These are phyloP conservation scores for Avena sativa DNA, from an alignment of 176 grass and related monocot species.

Conservation along the genomic window DNA sequence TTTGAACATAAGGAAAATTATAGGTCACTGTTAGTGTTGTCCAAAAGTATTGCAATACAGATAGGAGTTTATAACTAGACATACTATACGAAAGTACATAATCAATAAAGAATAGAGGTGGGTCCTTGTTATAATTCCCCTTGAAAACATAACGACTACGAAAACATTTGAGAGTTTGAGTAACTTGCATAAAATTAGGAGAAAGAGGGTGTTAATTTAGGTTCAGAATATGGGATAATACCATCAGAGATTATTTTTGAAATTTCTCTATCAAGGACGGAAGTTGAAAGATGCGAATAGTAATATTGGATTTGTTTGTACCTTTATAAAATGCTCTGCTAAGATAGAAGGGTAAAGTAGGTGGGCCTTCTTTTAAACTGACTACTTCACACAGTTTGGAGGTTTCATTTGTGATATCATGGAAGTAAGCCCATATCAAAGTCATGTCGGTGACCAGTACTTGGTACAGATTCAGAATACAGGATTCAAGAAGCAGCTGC, in stretches of 20 bases:
- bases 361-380: background rate
- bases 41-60: background rate
- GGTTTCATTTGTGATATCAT: background rate
- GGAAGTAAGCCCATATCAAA: background rate
- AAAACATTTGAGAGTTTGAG: background rate
- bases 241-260: background rate
- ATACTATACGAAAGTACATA: background rate
- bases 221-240: background rate
- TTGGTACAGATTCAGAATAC: background rate
- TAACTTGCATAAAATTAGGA: slow-evolving; percentile 2
- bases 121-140: background rate
- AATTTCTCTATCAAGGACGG: background rate
- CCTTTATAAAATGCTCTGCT: background rate
- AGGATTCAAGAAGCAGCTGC: background rate
- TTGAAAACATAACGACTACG: background rate
- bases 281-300: background rate
- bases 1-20: slow-evolving; percentile 27
- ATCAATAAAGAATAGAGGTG: background rate
- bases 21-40: background rate
- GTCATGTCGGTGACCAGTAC: background rate
- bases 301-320: background rate
- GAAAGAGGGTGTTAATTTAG: slow-evolving; percentile 7
- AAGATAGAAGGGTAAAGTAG: slow-evolving; percentile 10
- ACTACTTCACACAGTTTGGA: background rate
- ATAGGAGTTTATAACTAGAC: background rate